Base-by-base conservation (phyloP, 345 rosid genomes). In the Salix exigua region DNA sequence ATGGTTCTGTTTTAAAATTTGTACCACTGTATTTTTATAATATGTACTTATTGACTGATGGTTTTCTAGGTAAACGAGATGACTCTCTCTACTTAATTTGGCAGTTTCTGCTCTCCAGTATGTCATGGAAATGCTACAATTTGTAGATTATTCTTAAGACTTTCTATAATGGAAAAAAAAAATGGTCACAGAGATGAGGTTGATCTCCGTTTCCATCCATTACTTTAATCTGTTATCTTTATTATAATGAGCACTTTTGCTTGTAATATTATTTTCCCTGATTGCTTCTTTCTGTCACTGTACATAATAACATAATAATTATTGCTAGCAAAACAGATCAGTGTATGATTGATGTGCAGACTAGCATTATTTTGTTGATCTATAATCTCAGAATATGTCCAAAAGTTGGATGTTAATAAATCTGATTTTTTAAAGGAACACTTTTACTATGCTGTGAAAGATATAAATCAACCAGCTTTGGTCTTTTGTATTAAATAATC, bases 1-100 rank as follows among this genome's bases (percentile, higher is more conserved):
- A 86, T 85, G 81, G 83, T 82, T 87, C 75, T 70, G 70, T 77
- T 50, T 67, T 75, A 70, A 68, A n/a, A 74, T 80, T 2, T 62
- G 11, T 33, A 11, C 38, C 46, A 60, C 77, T 40, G 4, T 71
- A 35, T 68, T 40, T 33, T 25, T 42, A n/a, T 58, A 16, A 40
- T 58, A 12, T 72, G n/a, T 23, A 4, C 28, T 26, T 62, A 46
- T 35, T 16, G 51, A 16, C 18, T 46, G 51, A 46, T 46, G 51
- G 6, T 14, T 46, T 46, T 16, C 51, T 30, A 26, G 70, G 46
- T 40, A 25, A n/a, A 28, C 35, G 3, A 42, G 19, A 61, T 42
- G 61, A 62, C 13, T 40, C 44, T 62, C 55, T 26, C 62, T 64
- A 63, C 38, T 46, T 73, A 46, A 28, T 62, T 40, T 44, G 40